Percentiles rank a stretch among this genome's conserved stretches.
These are phyloP conservation scores for Hypsizygus ulmarius DNA, from an alignment of 1,284 basidiomycete species.

Conservation along the genomic window DNA sequence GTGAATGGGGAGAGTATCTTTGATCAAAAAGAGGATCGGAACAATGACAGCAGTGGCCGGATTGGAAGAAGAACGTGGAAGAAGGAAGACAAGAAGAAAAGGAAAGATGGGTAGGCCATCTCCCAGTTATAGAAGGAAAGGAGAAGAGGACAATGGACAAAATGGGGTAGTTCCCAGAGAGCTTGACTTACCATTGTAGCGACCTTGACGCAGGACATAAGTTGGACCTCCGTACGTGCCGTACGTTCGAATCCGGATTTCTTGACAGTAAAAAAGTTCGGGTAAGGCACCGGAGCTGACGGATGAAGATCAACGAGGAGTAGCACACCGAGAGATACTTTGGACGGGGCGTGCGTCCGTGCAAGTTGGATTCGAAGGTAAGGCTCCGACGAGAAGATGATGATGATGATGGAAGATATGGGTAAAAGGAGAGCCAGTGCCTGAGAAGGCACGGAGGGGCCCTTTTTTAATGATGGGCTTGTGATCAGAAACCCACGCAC, in stretches of 20 bases:
- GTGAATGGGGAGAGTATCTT: slow-evolving; percentile 13
- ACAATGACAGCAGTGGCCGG: slow-evolving; percentile 3
- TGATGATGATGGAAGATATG: too few species aligned
- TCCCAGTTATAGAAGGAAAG: slow-evolving; percentile 3
- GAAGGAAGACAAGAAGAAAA: background rate
- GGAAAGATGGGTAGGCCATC: background rate
- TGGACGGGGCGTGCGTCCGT: slow-evolving; percentile 1
- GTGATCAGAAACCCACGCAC: too few species aligned
- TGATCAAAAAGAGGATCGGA: slow-evolving; percentile 3
- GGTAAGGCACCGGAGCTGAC: slow-evolving; percentile 6
- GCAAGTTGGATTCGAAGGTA: background rate
- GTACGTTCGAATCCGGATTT: slow-evolving; percentile 14
- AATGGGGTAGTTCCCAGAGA: slow-evolving; percentile 9
- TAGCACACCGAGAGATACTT: slow-evolving; percentile 11
- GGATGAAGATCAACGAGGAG: slow-evolving; percentile 11
- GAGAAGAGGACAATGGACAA: slow-evolving; percentile 8
- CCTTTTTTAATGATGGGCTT: too few species aligned
- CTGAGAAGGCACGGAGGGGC: too few species aligned
- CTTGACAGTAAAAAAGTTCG: slow-evolving; percentile 16
- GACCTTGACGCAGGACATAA: slow-evolving; percentile 34
- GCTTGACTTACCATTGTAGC: slow-evolving; percentile 30
- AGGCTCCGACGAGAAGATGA: too few species aligned
- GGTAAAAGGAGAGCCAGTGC: too few species aligned
- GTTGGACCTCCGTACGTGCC: slow-evolving; percentile 14
- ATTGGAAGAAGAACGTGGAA: background rate